Percentiles rank a stretch among this genome's conserved stretches.
Evolutionary conservation across 2,329 filamentous ascomycete genomes (phyloP).

Genomic region (Aspergillus flavus): DNA sequence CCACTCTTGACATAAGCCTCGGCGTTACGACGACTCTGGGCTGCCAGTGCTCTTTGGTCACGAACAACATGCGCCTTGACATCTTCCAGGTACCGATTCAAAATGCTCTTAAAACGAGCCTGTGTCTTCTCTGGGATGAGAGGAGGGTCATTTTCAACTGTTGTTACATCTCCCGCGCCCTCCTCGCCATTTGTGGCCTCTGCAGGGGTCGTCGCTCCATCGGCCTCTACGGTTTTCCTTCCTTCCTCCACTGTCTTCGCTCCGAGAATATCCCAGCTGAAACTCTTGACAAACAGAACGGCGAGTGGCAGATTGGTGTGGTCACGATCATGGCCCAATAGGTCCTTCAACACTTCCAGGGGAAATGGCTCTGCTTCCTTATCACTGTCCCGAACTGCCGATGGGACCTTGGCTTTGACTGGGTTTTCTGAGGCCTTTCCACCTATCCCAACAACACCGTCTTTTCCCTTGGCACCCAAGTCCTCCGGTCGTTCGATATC

Average conservation of each 20-base stretch:
- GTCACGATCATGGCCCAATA: constrained; percentile 90
- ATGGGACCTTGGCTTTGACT: constrained; percentile 64
- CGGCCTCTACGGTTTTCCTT: constrained; percentile 81
- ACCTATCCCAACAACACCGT: constrained; percentile 49
- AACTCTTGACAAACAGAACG: constrained; percentile 93
- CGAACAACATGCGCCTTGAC: constrained; percentile 84
- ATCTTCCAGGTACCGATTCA: constrained; percentile 88
- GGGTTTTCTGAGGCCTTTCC: constrained; percentile 56
- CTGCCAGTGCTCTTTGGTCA: constrained; percentile 87
- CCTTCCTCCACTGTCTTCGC: constrained; percentile 73
- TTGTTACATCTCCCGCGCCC: constrained; percentile 42
- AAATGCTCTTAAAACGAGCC: constrained; percentile 80
- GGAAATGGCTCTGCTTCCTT: constrained; percentile 87
- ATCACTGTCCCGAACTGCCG: constrained; percentile 59
- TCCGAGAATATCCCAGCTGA: constrained; percentile 92
- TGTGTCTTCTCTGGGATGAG: constrained; percentile 76
- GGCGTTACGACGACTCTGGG: constrained; percentile 89
- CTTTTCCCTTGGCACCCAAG: constrained; percentile 56
- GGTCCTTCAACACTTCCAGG: constrained; percentile 94
- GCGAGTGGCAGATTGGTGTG: constrained; percentile 88
- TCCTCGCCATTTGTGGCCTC: constrained; percentile 55
- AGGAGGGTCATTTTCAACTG: constrained; percentile 66
- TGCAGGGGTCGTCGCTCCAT: constrained; percentile 62
- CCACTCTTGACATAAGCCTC: constrained; percentile 98
- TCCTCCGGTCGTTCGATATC: constrained; percentile 68